phyloP scores from a whole-genome alignment of 2,329 filamentous ascomycete species.

The Cucurbitaria berberidis region DNA sequence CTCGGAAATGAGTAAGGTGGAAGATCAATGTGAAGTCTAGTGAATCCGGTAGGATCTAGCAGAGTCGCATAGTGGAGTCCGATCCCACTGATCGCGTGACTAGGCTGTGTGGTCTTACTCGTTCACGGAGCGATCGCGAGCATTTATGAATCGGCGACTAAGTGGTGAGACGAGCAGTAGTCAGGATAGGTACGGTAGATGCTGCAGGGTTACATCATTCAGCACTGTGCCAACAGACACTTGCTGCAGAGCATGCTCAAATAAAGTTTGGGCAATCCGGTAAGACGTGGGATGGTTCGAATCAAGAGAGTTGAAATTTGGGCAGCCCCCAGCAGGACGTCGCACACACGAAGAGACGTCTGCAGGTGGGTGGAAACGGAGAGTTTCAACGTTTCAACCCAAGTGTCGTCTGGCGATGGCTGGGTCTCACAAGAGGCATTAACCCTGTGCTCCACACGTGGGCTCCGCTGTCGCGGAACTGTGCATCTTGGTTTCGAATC shows the following conservation, averaged over 20 bases:
- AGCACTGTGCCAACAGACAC: background rate
- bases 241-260: background rate
- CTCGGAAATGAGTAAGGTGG: background rate
- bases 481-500: slow-evolving; percentile 7
- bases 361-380: slow-evolving; percentile 15
- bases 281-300: background rate
- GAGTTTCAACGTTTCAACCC: slow-evolving; percentile 15
- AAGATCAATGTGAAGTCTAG: background rate
- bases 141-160: background rate
- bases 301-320: slow-evolving; percentile 6
- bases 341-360: slow-evolving; percentile 2
- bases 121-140: background rate
- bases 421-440: slow-evolving; percentile 17
- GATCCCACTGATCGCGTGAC: no score
- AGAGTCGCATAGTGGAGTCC: no score
- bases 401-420: slow-evolving; percentile 18
- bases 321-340: slow-evolving; percentile 5
- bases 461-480: slow-evolving; percentile 19
- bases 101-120: background rate
- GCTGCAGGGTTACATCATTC: background rate
- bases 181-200: background rate
- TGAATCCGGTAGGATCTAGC: background rate
- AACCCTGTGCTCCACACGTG: slow-evolving; percentile 23
- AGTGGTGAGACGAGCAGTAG: background rate
- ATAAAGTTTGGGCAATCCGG: background rate